A percentile compares a stretch with the other conserved stretches of the same genome.
phyloP scores from a whole-genome alignment of 83 land plant genomes.

The Isoetes engelmannii region DNA sequence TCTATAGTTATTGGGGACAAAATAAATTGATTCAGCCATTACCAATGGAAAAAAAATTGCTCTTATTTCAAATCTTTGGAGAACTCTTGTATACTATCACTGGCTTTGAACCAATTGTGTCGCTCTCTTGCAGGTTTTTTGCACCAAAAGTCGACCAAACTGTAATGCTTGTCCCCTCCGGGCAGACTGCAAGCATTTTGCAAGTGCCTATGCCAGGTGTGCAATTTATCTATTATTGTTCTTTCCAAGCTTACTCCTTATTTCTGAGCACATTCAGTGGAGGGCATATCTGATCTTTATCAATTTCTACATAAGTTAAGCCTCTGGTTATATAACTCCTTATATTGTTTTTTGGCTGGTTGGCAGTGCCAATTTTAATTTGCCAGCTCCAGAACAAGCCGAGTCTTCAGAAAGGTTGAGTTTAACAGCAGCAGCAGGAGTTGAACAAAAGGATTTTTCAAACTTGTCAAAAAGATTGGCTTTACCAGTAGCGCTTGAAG shows the following conservation, averaged over 20 bases:
- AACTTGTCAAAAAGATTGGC: too few species aligned
- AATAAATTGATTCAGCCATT: not conserved
- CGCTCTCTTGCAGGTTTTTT: constrained; percentile 49
- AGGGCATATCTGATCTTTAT: not conserved
- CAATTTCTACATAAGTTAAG: not conserved
- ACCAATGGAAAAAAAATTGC: too few species aligned
- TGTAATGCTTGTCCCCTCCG: constrained; percentile 82
- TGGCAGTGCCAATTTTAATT: too few species aligned
- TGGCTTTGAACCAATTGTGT: not conserved
- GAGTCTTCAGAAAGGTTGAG: too few species aligned
- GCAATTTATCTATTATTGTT: not conserved
- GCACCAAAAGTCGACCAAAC: constrained; percentile 70
- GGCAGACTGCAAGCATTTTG: constrained; percentile 67
- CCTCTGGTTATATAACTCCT: not conserved
- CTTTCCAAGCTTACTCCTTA: not conserved
- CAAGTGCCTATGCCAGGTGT: constrained; percentile 74
- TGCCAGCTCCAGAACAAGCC: too few species aligned
- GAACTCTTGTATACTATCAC: not conserved
- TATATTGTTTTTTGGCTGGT: too few species aligned
- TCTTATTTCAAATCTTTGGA: not conserved
- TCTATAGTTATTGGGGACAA: not conserved
- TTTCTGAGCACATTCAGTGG: not conserved
- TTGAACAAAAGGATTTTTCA: too few species aligned
- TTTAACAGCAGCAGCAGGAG: too few species aligned
- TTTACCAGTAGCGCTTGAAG: not conserved